Evolutionary conservation across 345 rosid genomes (phyloP).

Genomic region (Laguncularia racemosa): DNA sequence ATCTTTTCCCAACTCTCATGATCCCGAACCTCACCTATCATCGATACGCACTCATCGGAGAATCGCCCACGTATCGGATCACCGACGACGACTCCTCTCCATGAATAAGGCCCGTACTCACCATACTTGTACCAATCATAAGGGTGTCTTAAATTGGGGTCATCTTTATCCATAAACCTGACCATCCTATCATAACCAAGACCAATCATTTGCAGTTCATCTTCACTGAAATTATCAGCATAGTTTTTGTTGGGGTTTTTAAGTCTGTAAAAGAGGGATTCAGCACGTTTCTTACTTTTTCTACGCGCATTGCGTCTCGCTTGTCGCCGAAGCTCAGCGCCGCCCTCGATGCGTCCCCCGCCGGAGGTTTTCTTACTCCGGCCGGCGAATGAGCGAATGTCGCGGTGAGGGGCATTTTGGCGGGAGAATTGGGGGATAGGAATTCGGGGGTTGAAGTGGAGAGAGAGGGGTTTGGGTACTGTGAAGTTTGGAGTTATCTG

Average conservation of each 20-base stretch:
- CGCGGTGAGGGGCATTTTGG: constrained; percentile 18
- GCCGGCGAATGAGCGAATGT: constrained; percentile 62
- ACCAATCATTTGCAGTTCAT: constrained; percentile 70
- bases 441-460: constrained; percentile 1
- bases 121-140: constrained; percentile 93
- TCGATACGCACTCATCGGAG: constrained; percentile 65
- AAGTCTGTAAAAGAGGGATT: constrained; percentile 56
- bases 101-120: constrained; percentile 87
- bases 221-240: constrained; percentile 76
- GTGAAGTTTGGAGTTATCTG: neutral
- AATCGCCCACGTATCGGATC: constrained; percentile 79
- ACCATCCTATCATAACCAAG: constrained; percentile 90
- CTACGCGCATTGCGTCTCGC: constrained; percentile 37
- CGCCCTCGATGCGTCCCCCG: constrained; percentile 59
- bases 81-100: constrained; percentile 95
- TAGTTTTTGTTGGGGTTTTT: constrained; percentile 53
- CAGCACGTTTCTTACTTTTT: constrained; percentile 39
- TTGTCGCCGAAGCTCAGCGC: constrained; percentile 35
- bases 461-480: constrained; percentile 13
- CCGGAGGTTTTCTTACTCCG: constrained; percentile 80
- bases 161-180: constrained; percentile 86
- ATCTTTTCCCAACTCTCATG: constrained; percentile 84
- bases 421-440: constrained; percentile 16
- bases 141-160: constrained; percentile 77
- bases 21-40: constrained; percentile 54